Base-by-base conservation (phyloP, 202 grass and related monocot genomes). In the Cymbopogon flexuosus region DNA sequence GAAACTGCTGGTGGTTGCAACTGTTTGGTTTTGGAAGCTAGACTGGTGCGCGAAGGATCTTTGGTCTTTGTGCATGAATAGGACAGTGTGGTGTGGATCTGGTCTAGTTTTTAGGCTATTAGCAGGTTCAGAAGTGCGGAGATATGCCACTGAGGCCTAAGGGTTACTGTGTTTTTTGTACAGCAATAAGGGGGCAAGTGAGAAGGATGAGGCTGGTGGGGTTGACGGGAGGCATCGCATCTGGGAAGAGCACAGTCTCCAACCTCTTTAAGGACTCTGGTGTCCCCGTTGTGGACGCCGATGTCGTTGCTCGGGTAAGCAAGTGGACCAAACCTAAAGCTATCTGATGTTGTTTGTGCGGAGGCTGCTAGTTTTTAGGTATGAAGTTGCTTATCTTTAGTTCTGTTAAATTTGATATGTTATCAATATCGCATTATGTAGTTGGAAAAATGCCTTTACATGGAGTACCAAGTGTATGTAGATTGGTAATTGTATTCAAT, bases 171-270 rank as follows among this genome's bases (percentile, higher is more conserved):
- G 5, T 10, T 49, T 46, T 22, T 21, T 35, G 45, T 29, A 59
- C 33, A 37, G 51, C 11, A 1, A 74, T 2, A 23, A 37, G 31
- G 49, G 47, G 51, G 30, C 57, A 60, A 60, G 18, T 15, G 43
- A 42, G 66, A 78, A 96, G 65, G 74, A 96, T 96, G 93, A 90
- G 90, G 76, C 22, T 96, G 16, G 77, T 96, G 10, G 90, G 93
- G 11, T 77, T 96, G 76, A 96, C 89, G 0, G 89, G 93, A 7
- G 93, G 89, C 21, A 92, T 96, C 42, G 81, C 93, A 0, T 92
- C 85, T 1, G 89, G 93, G 27, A 96, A 96, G 87, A 92, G 93
- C 87, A 96, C 93, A 0, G 42, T 92, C 29, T 96, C 93, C 58
- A 78, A 68, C 68, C 90, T 92, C 47, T 96, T 96, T 81, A 92